These are phyloP conservation scores for Wakefieldia striispora DNA, from an alignment of 768 basidiomycete species.

Conservation along the genomic window DNA sequence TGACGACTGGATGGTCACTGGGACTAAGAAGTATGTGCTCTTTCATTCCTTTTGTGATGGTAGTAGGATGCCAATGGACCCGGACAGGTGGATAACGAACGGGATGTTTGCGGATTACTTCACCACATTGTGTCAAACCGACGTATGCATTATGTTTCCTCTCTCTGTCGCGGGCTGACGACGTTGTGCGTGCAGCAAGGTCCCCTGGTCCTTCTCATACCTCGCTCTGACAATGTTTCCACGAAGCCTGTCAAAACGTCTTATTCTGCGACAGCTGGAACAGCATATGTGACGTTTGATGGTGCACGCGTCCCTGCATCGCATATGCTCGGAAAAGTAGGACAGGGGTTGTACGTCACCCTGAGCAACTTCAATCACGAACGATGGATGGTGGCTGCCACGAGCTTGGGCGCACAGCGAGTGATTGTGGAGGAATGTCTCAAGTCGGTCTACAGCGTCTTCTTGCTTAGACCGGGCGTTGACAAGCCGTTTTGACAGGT, in stretches of 20 bases:
- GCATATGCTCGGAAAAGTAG: slow-evolving; percentile 85
- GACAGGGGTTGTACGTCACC: slow-evolving; percentile 80
- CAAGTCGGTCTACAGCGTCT: slow-evolving; percentile 46
- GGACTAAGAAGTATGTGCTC: slow-evolving; percentile 79
- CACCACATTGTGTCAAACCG: slow-evolving; percentile 73
- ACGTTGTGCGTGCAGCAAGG: slow-evolving; percentile 45
- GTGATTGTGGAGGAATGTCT: slow-evolving; percentile 86
- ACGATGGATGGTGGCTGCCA: slow-evolving; percentile 81
- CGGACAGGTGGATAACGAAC: slow-evolving; percentile 82
- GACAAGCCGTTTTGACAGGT: slow-evolving; percentile 43
- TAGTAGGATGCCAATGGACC: not conserved
- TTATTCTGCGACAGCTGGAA: slow-evolving; percentile 90
- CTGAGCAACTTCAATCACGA: slow-evolving; percentile 89
- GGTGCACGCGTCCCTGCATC: slow-evolving; percentile 79
- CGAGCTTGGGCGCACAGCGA: slow-evolving; percentile 72
- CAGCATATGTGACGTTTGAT: slow-evolving; percentile 81
- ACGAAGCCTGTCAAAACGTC: slow-evolving; percentile 92
- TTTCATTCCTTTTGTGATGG: not conserved
- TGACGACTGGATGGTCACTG: slow-evolving; percentile 83
- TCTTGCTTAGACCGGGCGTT: not conserved
- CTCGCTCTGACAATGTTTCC: slow-evolving; percentile 66
- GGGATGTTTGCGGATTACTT: slow-evolving; percentile 85
- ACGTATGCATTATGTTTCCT: slow-evolving; percentile 37
- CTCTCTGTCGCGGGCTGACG: slow-evolving; percentile 3
- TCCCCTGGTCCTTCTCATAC: slow-evolving; percentile 73